Evolutionary conservation across 2,329 filamentous ascomycete genomes (phyloP).

Genomic region (Aureobasidium vineae): DNA sequence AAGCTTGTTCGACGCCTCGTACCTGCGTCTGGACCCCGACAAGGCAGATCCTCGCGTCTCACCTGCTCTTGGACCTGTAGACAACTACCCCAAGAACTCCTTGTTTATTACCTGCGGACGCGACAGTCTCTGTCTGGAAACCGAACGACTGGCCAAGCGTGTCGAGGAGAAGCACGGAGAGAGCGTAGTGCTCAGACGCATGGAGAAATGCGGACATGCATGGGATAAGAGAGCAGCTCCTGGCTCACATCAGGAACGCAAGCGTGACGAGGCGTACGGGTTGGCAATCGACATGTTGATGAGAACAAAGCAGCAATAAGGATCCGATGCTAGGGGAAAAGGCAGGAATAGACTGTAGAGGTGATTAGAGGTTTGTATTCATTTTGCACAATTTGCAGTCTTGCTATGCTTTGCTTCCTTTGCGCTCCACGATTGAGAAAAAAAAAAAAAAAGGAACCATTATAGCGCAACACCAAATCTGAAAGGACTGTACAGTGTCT

Average conservation of each 20-base stretch:
- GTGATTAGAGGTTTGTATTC: slow-evolving; percentile 3
- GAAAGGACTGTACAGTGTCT: slow-evolving; percentile 1
- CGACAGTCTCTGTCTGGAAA: slow-evolving; percentile 42
- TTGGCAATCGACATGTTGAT: slow-evolving; percentile 33
- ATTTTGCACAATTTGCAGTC: slow-evolving; percentile 1
- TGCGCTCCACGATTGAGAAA: not conserved
- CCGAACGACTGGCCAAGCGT: slow-evolving; percentile 38
- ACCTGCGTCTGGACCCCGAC: slow-evolving; percentile 32
- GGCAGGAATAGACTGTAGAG: not conserved
- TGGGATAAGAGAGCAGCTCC: slow-evolving; percentile 40
- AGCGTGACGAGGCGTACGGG: slow-evolving; percentile 37
- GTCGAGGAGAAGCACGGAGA: slow-evolving; percentile 29
- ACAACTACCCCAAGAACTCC: slow-evolving; percentile 33
- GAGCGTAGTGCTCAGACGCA: slow-evolving; percentile 34
- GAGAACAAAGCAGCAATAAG: not conserved
- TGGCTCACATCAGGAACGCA: slow-evolving; percentile 34
- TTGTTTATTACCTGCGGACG: slow-evolving; percentile 41
- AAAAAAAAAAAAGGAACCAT: not conserved
- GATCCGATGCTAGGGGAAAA: too few relatives aligned
- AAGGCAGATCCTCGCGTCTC: slow-evolving; percentile 40
- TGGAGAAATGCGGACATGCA: slow-evolving; percentile 40
- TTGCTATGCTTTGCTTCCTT: not conserved
- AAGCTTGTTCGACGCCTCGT: slow-evolving; percentile 39
- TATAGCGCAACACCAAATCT: not conserved
- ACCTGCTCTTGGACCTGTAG: slow-evolving; percentile 36